phyloP scores from a whole-genome alignment of 2,329 filamentous ascomycete genomes.

The Pestalotiopsis sp. region DNA sequence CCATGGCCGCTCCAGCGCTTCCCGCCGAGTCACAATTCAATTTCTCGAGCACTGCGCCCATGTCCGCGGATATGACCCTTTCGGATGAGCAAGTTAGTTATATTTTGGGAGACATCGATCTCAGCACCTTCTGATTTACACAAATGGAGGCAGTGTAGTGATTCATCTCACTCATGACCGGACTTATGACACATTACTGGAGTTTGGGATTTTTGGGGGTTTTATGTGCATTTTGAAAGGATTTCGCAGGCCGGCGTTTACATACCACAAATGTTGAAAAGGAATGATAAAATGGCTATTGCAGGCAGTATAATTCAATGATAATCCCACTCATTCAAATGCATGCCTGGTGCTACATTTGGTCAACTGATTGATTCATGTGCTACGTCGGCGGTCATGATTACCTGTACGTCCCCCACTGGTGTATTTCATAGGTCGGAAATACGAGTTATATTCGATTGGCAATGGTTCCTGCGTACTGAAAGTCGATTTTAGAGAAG shows the following conservation, averaged over 20 bases:
- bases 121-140: background rate
- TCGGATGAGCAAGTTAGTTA: slow-evolving; percentile 6
- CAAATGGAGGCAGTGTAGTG: background rate
- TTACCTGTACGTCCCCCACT: too few species aligned
- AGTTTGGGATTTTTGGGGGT: background rate
- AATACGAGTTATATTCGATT: too few species aligned
- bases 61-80: background rate
- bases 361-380: too few species aligned
- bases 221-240: background rate
- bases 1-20: background rate
- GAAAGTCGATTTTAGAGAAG: too few species aligned
- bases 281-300: background rate
- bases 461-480: too few species aligned
- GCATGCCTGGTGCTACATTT: too few species aligned
- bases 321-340: background rate
- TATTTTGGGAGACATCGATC: slow-evolving; percentile 7
- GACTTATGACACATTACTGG: background rate
- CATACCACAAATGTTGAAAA: background rate
- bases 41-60: background rate
- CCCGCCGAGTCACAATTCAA: background rate
- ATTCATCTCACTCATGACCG: background rate
- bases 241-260: background rate
- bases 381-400: too few species aligned
- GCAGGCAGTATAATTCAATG: background rate
- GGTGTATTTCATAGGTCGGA: too few species aligned